phyloP scores from a whole-genome alignment of 192 early-diverging fungal genomes.

The Ramicandelaber brevisporus region DNA sequence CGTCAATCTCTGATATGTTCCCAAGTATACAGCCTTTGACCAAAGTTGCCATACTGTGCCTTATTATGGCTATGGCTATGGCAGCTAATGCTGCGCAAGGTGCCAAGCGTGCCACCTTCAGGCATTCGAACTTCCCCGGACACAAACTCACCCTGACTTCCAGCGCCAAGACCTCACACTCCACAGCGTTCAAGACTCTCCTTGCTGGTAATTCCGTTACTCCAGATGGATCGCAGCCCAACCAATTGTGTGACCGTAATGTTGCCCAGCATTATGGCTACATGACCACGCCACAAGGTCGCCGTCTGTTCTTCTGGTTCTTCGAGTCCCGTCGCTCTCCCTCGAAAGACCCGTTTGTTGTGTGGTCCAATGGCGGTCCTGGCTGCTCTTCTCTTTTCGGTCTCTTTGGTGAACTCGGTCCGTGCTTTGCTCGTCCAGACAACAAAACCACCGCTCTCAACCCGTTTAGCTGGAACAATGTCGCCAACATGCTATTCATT shows the following conservation, averaged over 20 bases:
- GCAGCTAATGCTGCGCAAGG: no score
- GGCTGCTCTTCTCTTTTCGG: conserved; percentile 51
- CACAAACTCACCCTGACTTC: no score
- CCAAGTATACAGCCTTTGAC: no score
- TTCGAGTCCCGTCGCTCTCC: conserved; percentile 30
- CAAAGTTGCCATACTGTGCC: no score
- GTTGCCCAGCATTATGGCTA: conserved; percentile 73
- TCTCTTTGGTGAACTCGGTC: conserved; percentile 52
- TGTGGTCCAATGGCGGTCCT: conserved; percentile 56
- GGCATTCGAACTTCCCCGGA: no score
- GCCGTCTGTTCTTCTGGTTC: conserved; percentile 40
- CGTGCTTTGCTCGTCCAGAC: conserved; percentile 35
- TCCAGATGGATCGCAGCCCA: no score
- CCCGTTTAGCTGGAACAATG: conserved; percentile 34
- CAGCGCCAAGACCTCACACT: no score
- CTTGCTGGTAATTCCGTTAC: no score
- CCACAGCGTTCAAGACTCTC: no score
- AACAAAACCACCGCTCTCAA: conserved; percentile 19
- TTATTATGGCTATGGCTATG: no score
- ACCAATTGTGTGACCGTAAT: conserved; percentile 72
- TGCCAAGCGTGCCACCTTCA: no score
- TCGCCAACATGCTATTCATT: conserved; percentile 28
- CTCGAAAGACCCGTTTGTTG: conserved; percentile 28
- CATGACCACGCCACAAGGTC: conserved; percentile 24
- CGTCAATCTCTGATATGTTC: no score